A percentile compares a stretch with the other conserved stretches of the same genome.
These are phyloP conservation scores for Populus hybrid DNA, from an alignment of 441 rosid species.

Conservation along the genomic window DNA sequence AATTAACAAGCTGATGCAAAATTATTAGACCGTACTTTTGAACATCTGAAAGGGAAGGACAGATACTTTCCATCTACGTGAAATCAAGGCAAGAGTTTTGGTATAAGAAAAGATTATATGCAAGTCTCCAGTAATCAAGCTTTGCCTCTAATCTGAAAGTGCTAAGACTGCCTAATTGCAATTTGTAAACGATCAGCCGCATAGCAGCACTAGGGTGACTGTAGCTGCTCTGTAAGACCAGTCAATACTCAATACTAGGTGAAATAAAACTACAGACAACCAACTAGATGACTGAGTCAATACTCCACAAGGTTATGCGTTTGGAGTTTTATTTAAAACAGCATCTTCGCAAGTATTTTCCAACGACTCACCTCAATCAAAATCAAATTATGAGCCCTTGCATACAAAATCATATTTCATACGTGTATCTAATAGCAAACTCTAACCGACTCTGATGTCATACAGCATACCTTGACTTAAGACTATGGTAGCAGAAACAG, in stretches of 20 bases:
- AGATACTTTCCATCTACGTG: not conserved
- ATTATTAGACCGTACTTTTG: not conserved
- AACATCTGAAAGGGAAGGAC: not conserved
- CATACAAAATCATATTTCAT: not conserved
- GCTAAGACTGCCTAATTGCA: not conserved
- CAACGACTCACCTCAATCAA: constrained; percentile 18
- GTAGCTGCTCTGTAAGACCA: constrained; percentile 5
- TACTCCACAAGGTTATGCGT: not conserved
- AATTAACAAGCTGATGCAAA: too few relatives aligned
- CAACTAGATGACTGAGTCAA: not conserved
- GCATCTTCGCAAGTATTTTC: constrained; percentile 21
- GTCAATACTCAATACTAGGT: constrained; percentile 1
- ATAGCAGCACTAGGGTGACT: not conserved
- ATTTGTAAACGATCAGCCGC: not conserved
- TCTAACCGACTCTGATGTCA: not conserved
- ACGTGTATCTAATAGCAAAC: not conserved
- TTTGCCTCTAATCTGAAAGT: not conserved
- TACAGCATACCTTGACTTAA: not conserved
- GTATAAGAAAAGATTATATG: not conserved
- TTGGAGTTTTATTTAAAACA: constrained; percentile 28
- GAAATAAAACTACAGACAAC: constrained; percentile 4
- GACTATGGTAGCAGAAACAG: not conserved
- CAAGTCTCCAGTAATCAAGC: not conserved
- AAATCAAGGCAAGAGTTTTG: not conserved
- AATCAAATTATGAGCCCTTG: not conserved